A percentile compares a stretch with the other conserved stretches of the same genome.
These are phyloP conservation scores for Aspergillus sclerotiicarbonarius DNA, from an alignment of 495 filamentous ascomycete genomes.

Conservation along the genomic window DNA sequence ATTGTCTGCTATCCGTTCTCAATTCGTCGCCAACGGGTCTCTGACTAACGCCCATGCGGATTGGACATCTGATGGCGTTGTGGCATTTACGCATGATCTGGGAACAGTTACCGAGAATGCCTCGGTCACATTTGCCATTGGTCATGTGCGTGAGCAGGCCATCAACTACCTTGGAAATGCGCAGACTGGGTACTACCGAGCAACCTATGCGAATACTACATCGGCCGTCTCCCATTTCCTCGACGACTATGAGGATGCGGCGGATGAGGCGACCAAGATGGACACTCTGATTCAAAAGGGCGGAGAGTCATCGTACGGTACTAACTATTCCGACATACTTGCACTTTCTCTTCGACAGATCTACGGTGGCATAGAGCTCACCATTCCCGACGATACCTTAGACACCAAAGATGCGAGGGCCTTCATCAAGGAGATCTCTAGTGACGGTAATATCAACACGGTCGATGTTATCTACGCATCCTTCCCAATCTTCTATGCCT, in stretches of 20 bases:
- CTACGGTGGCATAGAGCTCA: constrained; percentile 43
- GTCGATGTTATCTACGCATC: constrained; percentile 46
- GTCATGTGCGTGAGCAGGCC: constrained; percentile 35
- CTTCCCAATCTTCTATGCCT: constrained; percentile 39
- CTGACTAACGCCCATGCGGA: constrained; percentile 22
- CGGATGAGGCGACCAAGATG: constrained; percentile 25
- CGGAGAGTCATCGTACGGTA: constrained; percentile 25
- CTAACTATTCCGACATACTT: constrained; percentile 46
- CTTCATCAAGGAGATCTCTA: constrained; percentile 51
- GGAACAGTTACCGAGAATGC: constrained; percentile 23
- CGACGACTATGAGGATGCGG: constrained; percentile 38
- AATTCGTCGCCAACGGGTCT: constrained; percentile 32
- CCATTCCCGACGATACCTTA: constrained; percentile 36
- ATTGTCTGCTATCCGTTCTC: constrained; percentile 20
- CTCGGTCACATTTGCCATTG: constrained; percentile 43
- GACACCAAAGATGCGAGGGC: constrained; percentile 36
- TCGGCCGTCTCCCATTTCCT: constrained; percentile 37
- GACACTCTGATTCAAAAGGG: constrained; percentile 28
- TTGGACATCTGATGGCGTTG: constrained; percentile 30
- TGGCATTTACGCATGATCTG: constrained; percentile 39
- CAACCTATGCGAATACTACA: constrained; percentile 21
- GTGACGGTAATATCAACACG: constrained; percentile 49
- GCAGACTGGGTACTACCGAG: constrained; percentile 39
- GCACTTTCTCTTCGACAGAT: constrained; percentile 40
- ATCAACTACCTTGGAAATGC: constrained; percentile 42